These are phyloP conservation scores for Fusarium virguliforme DNA, from an alignment of 2,329 filamentous ascomycete species.

Conservation along the genomic window DNA sequence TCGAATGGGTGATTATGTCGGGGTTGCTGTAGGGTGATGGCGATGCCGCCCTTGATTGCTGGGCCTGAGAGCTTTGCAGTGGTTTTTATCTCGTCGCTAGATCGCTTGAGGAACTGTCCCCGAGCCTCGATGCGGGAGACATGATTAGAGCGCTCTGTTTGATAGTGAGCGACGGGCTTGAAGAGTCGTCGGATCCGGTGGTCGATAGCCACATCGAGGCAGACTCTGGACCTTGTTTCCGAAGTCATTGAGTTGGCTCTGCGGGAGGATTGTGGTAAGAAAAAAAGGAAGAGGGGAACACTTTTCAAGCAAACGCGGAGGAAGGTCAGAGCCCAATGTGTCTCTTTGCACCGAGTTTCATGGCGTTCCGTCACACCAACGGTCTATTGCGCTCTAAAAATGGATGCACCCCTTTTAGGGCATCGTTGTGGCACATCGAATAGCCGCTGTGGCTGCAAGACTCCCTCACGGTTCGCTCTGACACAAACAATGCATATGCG, in stretches of 20 bases:
- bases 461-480: no score
- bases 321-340: no score
- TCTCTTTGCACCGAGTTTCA: no score
- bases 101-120: constrained; percentile 6
- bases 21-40: constrained; percentile 39
- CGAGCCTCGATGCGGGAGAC: constrained; percentile 21
- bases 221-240: constrained; percentile 7
- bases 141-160: constrained; percentile 6
- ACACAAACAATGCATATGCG: no score
- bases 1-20: constrained; percentile 38
- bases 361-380: no score
- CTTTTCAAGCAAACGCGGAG: no score
- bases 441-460: no score
- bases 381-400: no score
- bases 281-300: no score
- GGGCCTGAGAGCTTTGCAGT: constrained; percentile 35
- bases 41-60: constrained; percentile 37
- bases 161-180: not conserved
- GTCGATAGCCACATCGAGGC: constrained; percentile 34
- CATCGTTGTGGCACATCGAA: no score
- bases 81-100: constrained; percentile 30
- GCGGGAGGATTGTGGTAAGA: no score
- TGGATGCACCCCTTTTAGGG: no score
- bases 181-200: constrained; percentile 31
- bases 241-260: not conserved